These are phyloP conservation scores for Sarocladium strictum DNA, from an alignment of 2,329 filamentous ascomycete genomes.

Conservation along the genomic window DNA sequence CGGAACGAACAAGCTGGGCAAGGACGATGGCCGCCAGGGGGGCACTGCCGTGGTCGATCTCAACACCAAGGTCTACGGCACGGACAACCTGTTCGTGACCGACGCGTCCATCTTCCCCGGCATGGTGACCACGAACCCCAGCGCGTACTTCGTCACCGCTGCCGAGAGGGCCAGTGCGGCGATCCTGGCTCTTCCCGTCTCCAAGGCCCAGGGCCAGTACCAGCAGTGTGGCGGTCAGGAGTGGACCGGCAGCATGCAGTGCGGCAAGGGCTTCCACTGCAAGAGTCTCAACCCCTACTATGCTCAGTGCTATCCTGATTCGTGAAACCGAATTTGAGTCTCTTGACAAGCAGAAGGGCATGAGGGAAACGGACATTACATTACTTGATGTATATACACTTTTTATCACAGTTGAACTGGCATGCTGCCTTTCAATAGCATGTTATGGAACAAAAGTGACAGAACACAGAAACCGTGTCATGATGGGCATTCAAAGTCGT, in stretches of 20 bases:
- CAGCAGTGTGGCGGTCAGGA: constrained; percentile 18
- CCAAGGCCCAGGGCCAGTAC: constrained; percentile 11
- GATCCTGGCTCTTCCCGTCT: constrained; percentile 15
- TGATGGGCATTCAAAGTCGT: neutral
- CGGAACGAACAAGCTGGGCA: constrained; percentile 56
- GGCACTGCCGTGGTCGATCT: constrained; percentile 57
- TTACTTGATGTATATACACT: constrained; percentile 4
- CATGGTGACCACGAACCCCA: constrained; percentile 62
- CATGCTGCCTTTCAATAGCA: neutral
- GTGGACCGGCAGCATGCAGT: constrained; percentile 18
- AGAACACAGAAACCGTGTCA: no score
- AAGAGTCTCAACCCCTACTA: constrained; percentile 16
- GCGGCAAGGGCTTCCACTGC: constrained; percentile 14
- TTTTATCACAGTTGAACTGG: neutral
- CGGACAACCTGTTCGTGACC: constrained; percentile 62
- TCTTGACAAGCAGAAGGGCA: no score
- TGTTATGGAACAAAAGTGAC: neutral
- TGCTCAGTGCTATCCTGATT: constrained; percentile 12
- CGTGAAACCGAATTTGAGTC: no score
- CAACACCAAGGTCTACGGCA: constrained; percentile 60
- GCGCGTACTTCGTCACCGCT: constrained; percentile 57
- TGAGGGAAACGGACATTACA: no score
- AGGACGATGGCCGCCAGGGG: constrained; percentile 45
- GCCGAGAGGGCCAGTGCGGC: constrained; percentile 50
- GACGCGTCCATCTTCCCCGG: constrained; percentile 66